Percentiles rank a stretch among this genome's conserved stretches.
phyloP scores from a whole-genome alignment of 495 filamentous ascomycete species.

The Aspergillus haitiensis region DNA sequence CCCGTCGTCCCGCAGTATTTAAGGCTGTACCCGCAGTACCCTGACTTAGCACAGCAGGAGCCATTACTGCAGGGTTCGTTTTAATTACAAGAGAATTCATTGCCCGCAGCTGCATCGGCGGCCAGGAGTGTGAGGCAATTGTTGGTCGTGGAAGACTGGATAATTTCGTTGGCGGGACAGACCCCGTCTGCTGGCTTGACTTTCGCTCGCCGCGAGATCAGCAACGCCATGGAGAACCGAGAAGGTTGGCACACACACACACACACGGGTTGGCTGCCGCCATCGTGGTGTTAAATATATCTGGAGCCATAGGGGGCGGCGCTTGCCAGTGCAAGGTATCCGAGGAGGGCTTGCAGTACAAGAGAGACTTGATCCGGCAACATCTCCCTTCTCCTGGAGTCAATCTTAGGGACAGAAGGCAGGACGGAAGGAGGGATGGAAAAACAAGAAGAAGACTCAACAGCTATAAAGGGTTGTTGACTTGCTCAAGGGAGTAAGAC shows the following conservation, averaged over 20 bases:
- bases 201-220: conserved; percentile 7
- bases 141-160: not conserved
- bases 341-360: not conserved
- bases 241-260: not conserved
- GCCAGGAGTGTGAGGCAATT: not conserved
- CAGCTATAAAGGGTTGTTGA: too few species aligned
- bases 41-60: conserved; percentile 9
- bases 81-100: conserved; percentile 6
- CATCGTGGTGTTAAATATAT: not conserved
- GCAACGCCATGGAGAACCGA: not conserved
- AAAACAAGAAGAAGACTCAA: too few species aligned
- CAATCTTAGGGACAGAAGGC: too few species aligned
- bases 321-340: not conserved
- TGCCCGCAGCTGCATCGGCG: not conserved
- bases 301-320: not conserved
- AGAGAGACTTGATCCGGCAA: not conserved
- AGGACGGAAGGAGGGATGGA: too few species aligned
- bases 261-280: not conserved
- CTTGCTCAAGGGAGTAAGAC: too few species aligned
- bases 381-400: too few species aligned
- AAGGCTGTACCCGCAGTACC: conserved; percentile 11
- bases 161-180: not conserved
- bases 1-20: conserved; percentile 13
- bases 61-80: conserved; percentile 8
- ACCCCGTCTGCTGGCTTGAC: conserved; percentile 1